Base-by-base conservation (phyloP, 257 asterid species). In the Fraxinus anomala region DNA sequence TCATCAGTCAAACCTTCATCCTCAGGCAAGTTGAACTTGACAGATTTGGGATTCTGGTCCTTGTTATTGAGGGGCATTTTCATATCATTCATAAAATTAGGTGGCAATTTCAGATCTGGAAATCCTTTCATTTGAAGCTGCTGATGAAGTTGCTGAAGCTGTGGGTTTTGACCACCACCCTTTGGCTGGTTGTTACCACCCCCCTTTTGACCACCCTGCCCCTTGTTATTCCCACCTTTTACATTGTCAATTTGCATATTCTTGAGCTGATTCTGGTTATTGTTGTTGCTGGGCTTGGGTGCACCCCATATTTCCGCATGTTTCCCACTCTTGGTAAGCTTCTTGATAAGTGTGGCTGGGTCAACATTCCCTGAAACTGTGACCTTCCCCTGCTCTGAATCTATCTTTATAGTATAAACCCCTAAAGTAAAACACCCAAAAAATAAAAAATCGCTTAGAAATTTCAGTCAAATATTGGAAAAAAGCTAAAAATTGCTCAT, bases 231-330 rank as follows among this genome's bases (percentile, higher is more conserved):
- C 2, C 88, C 93, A 68, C 86, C 86, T 81, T 89, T 87, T 8
- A 86, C 90, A 49, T 70, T 74, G 73, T 87, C 92, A 80, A 91
- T 84, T 61, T 92, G 92, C 79, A 87, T 82, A 67, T 90, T 90
- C 88, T 91, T 85, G 26, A 88, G 71, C 82, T 87, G 89, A 61
- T 86, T 81, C 24, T 82, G 89, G 49, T 80, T 83, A 63, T 42
- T 42, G 16, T 85, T 89, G 79, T 83, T 87, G 76, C n/a, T 79
- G 68, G 90, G 84, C 76, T 92, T 94, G 9, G 95, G 90, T 5
- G 96, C 92, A 34, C 96, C 95, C 97, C 98, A 92, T 10, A 94
- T 54, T 70, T 91, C 94, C 14, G 98, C 97, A 80, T 86, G 91
- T 76, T 94, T 94, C 2, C 97, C 97, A 30, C 81, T 91, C 82